phyloP scores from a whole-genome alignment of 2,329 filamentous ascomycete genomes.

The Cladosporium sp. region DNA sequence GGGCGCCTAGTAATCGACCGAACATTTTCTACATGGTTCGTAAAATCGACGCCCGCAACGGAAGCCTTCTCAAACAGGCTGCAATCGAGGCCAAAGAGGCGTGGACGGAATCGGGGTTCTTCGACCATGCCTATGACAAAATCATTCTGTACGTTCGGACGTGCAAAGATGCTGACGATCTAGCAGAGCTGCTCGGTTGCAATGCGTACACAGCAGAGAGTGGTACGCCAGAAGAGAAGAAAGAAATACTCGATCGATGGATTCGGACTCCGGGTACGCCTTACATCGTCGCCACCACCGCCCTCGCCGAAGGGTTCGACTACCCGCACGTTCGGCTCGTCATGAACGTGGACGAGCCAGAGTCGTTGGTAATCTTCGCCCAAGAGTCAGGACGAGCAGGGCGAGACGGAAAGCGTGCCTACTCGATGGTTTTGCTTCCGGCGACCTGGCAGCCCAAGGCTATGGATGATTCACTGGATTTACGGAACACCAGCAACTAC shows the following conservation, averaged over 20 bases:
- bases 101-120: neutral
- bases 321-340: conserved; percentile 10
- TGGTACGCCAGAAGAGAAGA: conserved; percentile 6
- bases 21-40: conserved; percentile 4
- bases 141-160: conserved; percentile 7
- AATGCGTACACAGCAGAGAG: neutral
- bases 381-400: conserved; percentile 12
- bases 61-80: conserved; percentile 1
- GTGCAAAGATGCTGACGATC: neutral
- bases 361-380: conserved; percentile 11
- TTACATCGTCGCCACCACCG: conserved; percentile 12
- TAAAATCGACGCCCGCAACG: neutral
- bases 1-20: neutral
- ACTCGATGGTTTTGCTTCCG: conserved; percentile 9
- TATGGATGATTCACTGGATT: neutral
- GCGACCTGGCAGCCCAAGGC: neutral
- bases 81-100: neutral
- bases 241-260: conserved; percentile 10
- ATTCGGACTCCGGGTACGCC: neutral
- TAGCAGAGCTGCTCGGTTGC: neutral
- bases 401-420: neutral
- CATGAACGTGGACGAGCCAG: conserved; percentile 11
- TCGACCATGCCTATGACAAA: conserved; percentile 6
- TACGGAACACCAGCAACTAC: too few relatives aligned
- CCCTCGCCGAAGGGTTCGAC: conserved; percentile 11